phyloP scores from a whole-genome alignment of 768 basidiomycete genomes.

The Erythrobasidium yunnanense region DNA sequence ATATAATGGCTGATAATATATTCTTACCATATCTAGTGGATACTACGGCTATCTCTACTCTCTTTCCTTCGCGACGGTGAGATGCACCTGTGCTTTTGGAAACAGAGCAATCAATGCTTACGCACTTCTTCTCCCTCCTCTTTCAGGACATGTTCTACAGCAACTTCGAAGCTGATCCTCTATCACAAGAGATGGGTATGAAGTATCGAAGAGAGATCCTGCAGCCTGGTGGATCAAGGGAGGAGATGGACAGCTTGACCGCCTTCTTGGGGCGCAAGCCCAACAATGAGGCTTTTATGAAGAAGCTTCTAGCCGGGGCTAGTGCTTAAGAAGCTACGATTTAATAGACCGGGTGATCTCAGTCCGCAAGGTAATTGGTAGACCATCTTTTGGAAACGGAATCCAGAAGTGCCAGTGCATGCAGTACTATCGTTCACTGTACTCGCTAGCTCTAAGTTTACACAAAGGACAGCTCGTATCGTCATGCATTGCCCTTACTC shows the following conservation, averaged over 20 bases:
- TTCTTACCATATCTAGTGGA: conserved; percentile 50
- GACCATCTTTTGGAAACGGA: no score
- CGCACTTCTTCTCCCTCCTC: no score
- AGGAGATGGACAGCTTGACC: conserved; percentile 68
- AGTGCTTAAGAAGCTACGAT: background rate
- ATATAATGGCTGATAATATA: conserved; percentile 52
- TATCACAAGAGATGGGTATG: conserved; percentile 55
- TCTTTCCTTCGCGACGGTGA: conserved; percentile 52
- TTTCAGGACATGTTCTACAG: conserved; percentile 50
- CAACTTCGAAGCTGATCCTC: conserved; percentile 68
- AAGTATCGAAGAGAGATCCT: conserved; percentile 68
- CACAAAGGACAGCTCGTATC: no score
- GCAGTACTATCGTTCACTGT: no score
- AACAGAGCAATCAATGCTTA: no score
- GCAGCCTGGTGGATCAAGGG: conserved; percentile 60
- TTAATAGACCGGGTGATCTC: background rate
- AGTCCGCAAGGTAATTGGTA: background rate
- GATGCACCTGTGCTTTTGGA: no score
- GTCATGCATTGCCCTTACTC: no score
- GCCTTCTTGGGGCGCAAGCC: conserved; percentile 69
- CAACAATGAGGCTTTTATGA: conserved; percentile 58
- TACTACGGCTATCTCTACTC: conserved; percentile 54
- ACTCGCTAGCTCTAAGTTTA: no score
- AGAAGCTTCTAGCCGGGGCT: conserved; percentile 26
- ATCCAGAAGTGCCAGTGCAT: no score